A percentile compares a stretch with the other conserved stretches of the same genome.
phyloP scores from a whole-genome alignment of 768 basidiomycete genomes.

The Tephrocybe sp. region DNA sequence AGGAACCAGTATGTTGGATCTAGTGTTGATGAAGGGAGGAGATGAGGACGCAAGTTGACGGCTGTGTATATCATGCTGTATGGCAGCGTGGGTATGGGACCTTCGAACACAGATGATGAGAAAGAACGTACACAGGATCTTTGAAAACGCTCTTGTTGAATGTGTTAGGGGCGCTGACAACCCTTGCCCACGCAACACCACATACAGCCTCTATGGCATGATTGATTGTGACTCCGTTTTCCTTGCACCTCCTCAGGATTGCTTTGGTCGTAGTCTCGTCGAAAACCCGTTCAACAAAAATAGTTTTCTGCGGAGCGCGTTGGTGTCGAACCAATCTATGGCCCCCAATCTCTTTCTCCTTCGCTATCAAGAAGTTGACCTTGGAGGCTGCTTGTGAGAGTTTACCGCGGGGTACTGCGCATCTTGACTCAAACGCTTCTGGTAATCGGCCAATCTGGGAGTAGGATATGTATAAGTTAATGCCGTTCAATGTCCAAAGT shows the following conservation, averaged over 20 bases:
- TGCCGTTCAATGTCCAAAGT: neutral
- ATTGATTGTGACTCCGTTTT: slow-evolving; percentile 56
- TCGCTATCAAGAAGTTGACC: slow-evolving; percentile 45
- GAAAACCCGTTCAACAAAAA: slow-evolving; percentile 29
- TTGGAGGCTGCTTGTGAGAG: slow-evolving; percentile 37
- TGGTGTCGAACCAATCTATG: slow-evolving; percentile 47
- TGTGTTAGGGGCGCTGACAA: slow-evolving; percentile 7
- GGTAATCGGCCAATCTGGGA: slow-evolving; percentile 20
- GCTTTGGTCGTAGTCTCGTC: slow-evolving; percentile 31
- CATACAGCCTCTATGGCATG: slow-evolving; percentile 57
- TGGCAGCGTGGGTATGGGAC: neutral
- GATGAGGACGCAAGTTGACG: slow-evolving; percentile 57
- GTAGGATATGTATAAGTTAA: neutral
- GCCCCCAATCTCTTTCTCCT: slow-evolving; percentile 53
- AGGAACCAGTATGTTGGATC: slow-evolving; percentile 57
- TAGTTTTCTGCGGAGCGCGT: slow-evolving; percentile 33
- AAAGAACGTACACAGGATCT: slow-evolving; percentile 19
- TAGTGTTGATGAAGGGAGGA: slow-evolving; percentile 27
- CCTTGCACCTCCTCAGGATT: slow-evolving; percentile 58
- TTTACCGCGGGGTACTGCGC: slow-evolving; percentile 16
- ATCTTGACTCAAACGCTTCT: slow-evolving; percentile 25
- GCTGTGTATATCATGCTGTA: slow-evolving; percentile 67
- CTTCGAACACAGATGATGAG: too few relatives aligned
- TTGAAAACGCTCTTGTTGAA: slow-evolving; percentile 21
- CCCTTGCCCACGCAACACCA: slow-evolving; percentile 54